Base-by-base conservation (phyloP, 176 grass and related monocot species). In the Juncus effusus region DNA sequence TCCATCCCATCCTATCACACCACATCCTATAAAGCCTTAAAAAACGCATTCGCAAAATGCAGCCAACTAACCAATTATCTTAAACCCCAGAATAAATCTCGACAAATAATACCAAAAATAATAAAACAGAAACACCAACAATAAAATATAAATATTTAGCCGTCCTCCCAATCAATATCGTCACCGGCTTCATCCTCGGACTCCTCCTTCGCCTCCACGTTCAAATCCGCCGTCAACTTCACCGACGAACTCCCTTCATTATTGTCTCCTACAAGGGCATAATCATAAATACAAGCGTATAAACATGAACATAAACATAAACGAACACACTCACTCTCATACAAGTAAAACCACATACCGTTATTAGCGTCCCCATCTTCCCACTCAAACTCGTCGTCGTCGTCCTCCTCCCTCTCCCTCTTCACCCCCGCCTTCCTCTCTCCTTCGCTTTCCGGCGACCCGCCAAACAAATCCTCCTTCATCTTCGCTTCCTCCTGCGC, bases 121-220 rank as follows among this genome's bases (percentile, higher is more conserved):
- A 70, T 59, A 41, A 14, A 57, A 66, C 37, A 57, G 40, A 35
- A 19, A 69, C 10, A 2, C 12, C 13, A 3, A 35, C 47, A 13
- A 52, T 13, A 69, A 56, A 47, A 36, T 37, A 37, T 28, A 39
- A 35, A 6, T 59, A 28, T 56, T 91, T 78, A 96, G 55, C 93
- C 93, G 13, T 97, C 93, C 64, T 92, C 80, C 88, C 88, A 92
- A 13, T 75, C 88, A 51, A 79, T 73, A 11, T 70, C 51, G 4
- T 82, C 80, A 69, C 88, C 93, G 62, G 86, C 93, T 6, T 88
- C 87, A 3, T 92, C 88, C 5, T 80, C 82, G 2, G 77, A 85
- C 81, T 81, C 84, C 84, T 84, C 88, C 67, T 85, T 77, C 16
- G 85, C 93, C 65, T 97, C 93, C 3, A 70, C 79, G 64, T 97